Conservation (phyloP, 1,284 basidiomycete species). For the Porphyrellus sp. region DNA sequence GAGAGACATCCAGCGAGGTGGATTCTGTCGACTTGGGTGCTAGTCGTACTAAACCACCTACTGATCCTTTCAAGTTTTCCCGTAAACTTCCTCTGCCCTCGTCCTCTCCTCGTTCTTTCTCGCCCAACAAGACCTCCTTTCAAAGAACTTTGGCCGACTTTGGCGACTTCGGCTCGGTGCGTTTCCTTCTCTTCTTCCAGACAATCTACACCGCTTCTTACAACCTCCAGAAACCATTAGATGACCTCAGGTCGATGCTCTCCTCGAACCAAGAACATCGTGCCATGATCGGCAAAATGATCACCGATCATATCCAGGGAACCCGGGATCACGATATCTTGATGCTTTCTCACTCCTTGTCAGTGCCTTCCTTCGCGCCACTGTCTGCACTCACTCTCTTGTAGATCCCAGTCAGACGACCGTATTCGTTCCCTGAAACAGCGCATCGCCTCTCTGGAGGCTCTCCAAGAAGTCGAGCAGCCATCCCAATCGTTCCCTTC, state of each 20-base stretch:
- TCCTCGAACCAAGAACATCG: slow-evolving; percentile 12
- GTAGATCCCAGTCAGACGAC: slow-evolving; percentile 27
- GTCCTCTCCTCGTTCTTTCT: slow-evolving; percentile 2
- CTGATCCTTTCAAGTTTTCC: slow-evolving; percentile 19
- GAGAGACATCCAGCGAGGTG: slow-evolving; percentile 29
- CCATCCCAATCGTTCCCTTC: neutral
- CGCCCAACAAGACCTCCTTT: slow-evolving; percentile 4
- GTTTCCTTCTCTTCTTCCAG: neutral
- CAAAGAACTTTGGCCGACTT: slow-evolving; percentile 3
- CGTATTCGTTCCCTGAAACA: slow-evolving; percentile 27
- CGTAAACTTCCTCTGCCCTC: slow-evolving; percentile 1
- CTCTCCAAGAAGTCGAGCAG: neutral
- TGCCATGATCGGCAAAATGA: slow-evolving; percentile 14
- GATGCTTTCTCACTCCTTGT: slow-evolving; percentile 24
- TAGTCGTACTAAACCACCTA: neutral
- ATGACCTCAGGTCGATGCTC: slow-evolving; percentile 20
- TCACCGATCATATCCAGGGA: slow-evolving; percentile 19
- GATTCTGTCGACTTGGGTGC: slow-evolving; percentile 23
- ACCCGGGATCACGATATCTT: slow-evolving; percentile 21
- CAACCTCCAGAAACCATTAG: slow-evolving; percentile 22
- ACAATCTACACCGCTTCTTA: neutral
- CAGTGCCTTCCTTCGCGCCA: neutral
- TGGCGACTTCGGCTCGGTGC: slow-evolving; percentile 21
- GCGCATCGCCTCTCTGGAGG: slow-evolving; percentile 12
- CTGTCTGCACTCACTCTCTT: neutral